These are phyloP conservation scores for Blastomyces percursus DNA, from an alignment of 2,329 filamentous ascomycete species.

Conservation along the genomic window DNA sequence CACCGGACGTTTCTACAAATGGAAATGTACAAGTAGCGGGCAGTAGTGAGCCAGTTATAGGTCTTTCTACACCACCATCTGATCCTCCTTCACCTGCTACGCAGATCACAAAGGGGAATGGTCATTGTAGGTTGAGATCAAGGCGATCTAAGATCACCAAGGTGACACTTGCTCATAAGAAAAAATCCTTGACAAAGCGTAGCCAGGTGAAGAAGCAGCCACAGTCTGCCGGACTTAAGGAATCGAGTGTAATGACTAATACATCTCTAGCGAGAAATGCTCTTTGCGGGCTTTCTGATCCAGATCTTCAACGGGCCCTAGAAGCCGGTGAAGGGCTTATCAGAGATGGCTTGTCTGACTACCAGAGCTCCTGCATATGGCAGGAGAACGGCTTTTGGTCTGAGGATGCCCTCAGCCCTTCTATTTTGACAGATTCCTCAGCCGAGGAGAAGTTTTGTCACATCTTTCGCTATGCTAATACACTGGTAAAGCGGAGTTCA, in stretches of 20 bases:
- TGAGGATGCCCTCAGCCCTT: slow-evolving; percentile 2
- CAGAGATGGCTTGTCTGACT: slow-evolving; percentile 1
- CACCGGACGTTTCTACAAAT: too few relatives aligned
- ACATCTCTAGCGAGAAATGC: neutral
- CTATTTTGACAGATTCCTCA: slow-evolving; percentile 2
- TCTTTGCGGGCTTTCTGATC: slow-evolving; percentile 1
- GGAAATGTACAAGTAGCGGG: too few relatives aligned
- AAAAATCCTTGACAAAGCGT: slow-evolving; percentile 2
- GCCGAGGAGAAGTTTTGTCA: slow-evolving; percentile 5
- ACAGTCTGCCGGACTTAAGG: too few relatives aligned
- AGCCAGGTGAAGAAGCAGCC: neutral
- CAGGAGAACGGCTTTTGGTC: slow-evolving; percentile 2
- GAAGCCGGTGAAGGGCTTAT: slow-evolving; percentile 4
- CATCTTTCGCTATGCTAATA: slow-evolving; percentile 7
- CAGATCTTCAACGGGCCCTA: slow-evolving; percentile 3
- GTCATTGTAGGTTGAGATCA: too few relatives aligned
- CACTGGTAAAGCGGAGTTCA: neutral
- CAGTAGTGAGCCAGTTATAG: too few relatives aligned
- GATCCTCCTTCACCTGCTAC: too few relatives aligned
- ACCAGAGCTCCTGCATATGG: slow-evolving; percentile 2
- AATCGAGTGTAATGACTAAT: neutral
- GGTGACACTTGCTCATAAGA: neutral
- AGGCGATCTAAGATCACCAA: too few relatives aligned
- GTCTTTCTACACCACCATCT: too few relatives aligned
- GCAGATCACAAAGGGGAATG: too few relatives aligned